Percentiles rank a stretch among this genome's conserved stretches.
Evolutionary conservation across 768 basidiomycete species (phyloP).

Genomic region (Inosperma sp.): DNA sequence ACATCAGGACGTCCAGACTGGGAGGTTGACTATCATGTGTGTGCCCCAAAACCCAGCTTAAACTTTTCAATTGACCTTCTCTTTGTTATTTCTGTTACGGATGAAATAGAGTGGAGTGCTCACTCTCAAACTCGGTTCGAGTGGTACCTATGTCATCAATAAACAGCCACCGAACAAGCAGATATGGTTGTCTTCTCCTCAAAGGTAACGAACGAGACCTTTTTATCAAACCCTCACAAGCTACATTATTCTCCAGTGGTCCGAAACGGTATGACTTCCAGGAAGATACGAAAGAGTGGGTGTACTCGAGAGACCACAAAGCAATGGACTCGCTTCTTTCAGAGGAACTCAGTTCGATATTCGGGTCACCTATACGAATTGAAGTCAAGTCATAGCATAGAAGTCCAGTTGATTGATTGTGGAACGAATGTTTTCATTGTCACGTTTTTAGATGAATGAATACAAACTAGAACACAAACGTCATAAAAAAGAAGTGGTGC

Average conservation of each 20-base stretch:
- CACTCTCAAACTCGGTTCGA: slow-evolving; percentile 67
- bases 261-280: slow-evolving; percentile 89
- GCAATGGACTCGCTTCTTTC: slow-evolving; percentile 61
- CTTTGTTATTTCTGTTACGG: slow-evolving; percentile 1
- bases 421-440: not conserved
- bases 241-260: slow-evolving; percentile 48
- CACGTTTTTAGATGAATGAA: not conserved
- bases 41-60: slow-evolving; percentile 20
- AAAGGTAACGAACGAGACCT: slow-evolving; percentile 63
- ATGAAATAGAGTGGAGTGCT: slow-evolving; percentile 76
- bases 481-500: not conserved
- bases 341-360: slow-evolving; percentile 50
- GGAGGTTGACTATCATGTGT: slow-evolving; percentile 88
- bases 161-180: slow-evolving; percentile 98
- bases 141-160: slow-evolving; percentile 92
- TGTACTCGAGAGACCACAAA: slow-evolving; percentile 66
- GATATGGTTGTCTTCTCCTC: slow-evolving; percentile 90
- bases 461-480: too few relatives aligned
- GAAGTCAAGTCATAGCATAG: slow-evolving; percentile 20
- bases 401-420: not conserved
- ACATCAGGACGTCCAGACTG: slow-evolving; percentile 47
- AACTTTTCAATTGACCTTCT: slow-evolving; percentile 1
- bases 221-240: not conserved
- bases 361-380: slow-evolving; percentile 31
- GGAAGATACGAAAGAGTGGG: slow-evolving; percentile 55